Evolutionary conservation across 352 stramenopile species (phyloP).

Genomic region (Poterioochromonas sp.): DNA sequence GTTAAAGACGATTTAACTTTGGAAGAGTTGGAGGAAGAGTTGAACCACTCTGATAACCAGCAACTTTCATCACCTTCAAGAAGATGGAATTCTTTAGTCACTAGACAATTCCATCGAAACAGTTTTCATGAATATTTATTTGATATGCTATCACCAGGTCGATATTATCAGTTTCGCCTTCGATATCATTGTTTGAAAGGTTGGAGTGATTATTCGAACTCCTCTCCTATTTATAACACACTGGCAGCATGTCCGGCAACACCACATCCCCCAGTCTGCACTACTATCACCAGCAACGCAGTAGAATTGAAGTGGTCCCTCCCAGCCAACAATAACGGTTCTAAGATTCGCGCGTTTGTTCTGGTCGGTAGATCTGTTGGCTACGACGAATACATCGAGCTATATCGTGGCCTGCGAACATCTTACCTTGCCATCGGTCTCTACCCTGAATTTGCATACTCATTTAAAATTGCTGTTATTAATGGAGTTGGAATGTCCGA

Average conservation of each 20-base stretch:
- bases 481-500: not conserved
- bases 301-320: not conserved
- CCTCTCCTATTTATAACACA: not conserved
- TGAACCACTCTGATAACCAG: not conserved
- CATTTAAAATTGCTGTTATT: not conserved
- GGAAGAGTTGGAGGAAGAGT: not conserved
- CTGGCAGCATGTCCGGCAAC: not conserved
- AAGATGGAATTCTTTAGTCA: not conserved
- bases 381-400: not conserved
- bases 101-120: not conserved
- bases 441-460: constrained; percentile 14
- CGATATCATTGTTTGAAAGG: not conserved
- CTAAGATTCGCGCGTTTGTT: not conserved
- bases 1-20: too few species aligned
- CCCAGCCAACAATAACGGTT: not conserved
- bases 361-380: not conserved
- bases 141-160: not conserved
- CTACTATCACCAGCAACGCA: not conserved
- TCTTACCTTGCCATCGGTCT: not conserved
- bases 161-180: not conserved
- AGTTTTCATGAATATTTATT: not conserved
- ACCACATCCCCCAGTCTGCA: not conserved
- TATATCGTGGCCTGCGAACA: not conserved
- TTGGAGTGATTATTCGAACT: not conserved
- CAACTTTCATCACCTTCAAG: not conserved